Percentiles rank a stretch among this genome's conserved stretches.
Evolutionary conservation across 2,329 filamentous ascomycete genomes (phyloP).

Genomic region (Cryphonectria radicalis): DNA sequence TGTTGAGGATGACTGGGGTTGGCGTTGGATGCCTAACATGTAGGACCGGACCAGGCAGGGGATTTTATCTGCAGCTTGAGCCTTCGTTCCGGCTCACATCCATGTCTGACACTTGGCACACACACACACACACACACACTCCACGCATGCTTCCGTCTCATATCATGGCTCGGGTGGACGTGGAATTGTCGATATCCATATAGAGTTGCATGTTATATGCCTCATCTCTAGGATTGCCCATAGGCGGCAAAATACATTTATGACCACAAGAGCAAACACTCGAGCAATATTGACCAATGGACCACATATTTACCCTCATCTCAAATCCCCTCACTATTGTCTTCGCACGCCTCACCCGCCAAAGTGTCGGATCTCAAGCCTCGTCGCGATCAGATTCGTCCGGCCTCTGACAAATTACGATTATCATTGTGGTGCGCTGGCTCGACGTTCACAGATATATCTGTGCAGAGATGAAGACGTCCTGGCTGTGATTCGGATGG

Average conservation of each 20-base stretch:
- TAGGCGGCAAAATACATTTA: conserved; percentile 15
- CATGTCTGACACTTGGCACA: conserved; percentile 14
- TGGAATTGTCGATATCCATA: conserved; percentile 2
- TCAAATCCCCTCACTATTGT: conserved; percentile 11
- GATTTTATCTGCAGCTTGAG: conserved; percentile 25
- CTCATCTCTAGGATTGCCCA: conserved; percentile 12
- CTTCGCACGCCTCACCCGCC: conserved; percentile 23
- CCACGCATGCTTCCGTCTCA: conserved; percentile 13
- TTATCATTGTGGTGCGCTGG: neutral
- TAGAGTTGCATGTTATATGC: conserved; percentile 25
- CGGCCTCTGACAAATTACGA: conserved; percentile 4
- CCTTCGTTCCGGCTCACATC: conserved; percentile 14
- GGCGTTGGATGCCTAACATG: conserved; percentile 20
- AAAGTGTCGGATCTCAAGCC: conserved; percentile 23
- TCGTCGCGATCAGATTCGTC: conserved; percentile 10
- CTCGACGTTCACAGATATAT: conserved; percentile 21
- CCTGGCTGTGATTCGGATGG: conserved; percentile 2
- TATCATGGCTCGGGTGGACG: conserved; percentile 3
- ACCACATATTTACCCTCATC: conserved; percentile 14
- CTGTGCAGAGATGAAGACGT: conserved; percentile 7
- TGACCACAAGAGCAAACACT: conserved; percentile 22
- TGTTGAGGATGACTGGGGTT: conserved; percentile 14
- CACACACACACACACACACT: too few relatives aligned
- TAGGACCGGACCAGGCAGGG: conserved; percentile 9
- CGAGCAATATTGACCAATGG: conserved; percentile 15